A percentile compares a stretch with the other conserved stretches of the same genome.
phyloP scores from a whole-genome alignment of 345 rosid species.

The Microthlaspi erraticum region DNA sequence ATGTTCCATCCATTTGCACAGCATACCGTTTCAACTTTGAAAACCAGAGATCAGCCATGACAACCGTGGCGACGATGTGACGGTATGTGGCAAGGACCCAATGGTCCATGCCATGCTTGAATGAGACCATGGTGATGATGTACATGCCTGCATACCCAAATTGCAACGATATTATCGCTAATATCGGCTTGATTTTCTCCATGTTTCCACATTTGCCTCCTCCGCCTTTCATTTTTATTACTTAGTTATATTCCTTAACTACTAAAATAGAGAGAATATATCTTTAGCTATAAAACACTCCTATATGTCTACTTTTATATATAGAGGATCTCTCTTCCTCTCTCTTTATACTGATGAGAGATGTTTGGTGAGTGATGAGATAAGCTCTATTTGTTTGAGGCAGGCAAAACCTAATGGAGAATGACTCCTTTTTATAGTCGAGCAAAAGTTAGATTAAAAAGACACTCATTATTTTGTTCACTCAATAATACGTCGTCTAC shows the following conservation, averaged over 20 bases:
- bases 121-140: slow-evolving; percentile 68
- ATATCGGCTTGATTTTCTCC: slow-evolving; percentile 61
- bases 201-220: slow-evolving; percentile 32
- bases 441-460: slow-evolving; percentile 39
- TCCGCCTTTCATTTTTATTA: slow-evolving; percentile 39
- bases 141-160: slow-evolving; percentile 95
- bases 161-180: slow-evolving; percentile 76
- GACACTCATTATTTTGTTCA: slow-evolving; percentile 44
- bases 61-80: slow-evolving; percentile 67
- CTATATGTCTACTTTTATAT: slow-evolving; percentile 3
- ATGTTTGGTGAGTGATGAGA: slow-evolving; percentile 41
- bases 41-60: no score
- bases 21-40: slow-evolving; percentile 43
- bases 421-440: slow-evolving; percentile 44
- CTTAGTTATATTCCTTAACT: not conserved
- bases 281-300: slow-evolving; percentile 16
- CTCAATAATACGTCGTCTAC: slow-evolving; percentile 50
- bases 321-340: not conserved
- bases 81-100: slow-evolving; percentile 77
- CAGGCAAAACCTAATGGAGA: slow-evolving; percentile 44
- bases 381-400: slow-evolving; percentile 44
- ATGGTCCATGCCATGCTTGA: slow-evolving; percentile 82
- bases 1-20: slow-evolving; percentile 25
- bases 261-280: slow-evolving; percentile 15
- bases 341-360: slow-evolving; percentile 33